These are phyloP conservation scores for Auriscalpium orientale DNA, from an alignment of 768 basidiomycete genomes.

Conservation along the genomic window DNA sequence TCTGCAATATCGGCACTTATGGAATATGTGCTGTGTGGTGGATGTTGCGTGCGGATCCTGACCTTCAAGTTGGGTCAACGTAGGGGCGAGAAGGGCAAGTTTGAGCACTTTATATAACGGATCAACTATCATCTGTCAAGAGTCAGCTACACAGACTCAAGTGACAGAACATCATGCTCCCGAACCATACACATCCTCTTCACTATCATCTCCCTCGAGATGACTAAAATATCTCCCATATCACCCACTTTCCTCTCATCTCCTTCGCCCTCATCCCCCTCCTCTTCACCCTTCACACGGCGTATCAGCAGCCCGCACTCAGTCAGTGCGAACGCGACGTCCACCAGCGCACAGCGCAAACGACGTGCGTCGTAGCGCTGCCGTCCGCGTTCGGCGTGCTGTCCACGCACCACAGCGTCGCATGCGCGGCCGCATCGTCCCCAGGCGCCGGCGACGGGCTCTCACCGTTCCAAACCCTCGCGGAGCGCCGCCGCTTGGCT, in stretches of 20 bases:
- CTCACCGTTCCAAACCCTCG: slow-evolving; percentile 73
- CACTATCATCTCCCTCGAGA: slow-evolving; percentile 64
- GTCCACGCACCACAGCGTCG: slow-evolving; percentile 47
- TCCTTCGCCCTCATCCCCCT: slow-evolving; percentile 19
- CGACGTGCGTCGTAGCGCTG: slow-evolving; percentile 61
- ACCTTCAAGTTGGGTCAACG: too few species aligned
- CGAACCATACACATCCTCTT: slow-evolving; percentile 63
- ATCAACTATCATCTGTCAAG: too few species aligned
- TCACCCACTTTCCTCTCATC: slow-evolving; percentile 35
- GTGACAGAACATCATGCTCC: slow-evolving; percentile 48
- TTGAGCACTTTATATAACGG: too few species aligned
- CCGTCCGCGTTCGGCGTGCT: slow-evolving; percentile 57
- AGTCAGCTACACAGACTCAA: too few species aligned
- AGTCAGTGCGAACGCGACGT: slow-evolving; percentile 82
- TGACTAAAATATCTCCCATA: slow-evolving; percentile 49
- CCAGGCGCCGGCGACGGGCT: slow-evolving; percentile 20
- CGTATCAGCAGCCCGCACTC: slow-evolving; percentile 72
- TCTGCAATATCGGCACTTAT: too few species aligned
- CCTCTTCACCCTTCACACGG: slow-evolving; percentile 22
- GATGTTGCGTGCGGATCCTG: too few species aligned
- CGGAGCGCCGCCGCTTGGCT: slow-evolving; percentile 13
- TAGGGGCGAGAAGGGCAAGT: too few species aligned
- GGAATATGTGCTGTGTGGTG: too few species aligned
- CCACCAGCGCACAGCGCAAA: slow-evolving; percentile 63
- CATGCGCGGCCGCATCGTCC: slow-evolving; percentile 43